Base-by-base conservation (phyloP, 148 eudicot species). In the Arctostaphylos glauca region DNA sequence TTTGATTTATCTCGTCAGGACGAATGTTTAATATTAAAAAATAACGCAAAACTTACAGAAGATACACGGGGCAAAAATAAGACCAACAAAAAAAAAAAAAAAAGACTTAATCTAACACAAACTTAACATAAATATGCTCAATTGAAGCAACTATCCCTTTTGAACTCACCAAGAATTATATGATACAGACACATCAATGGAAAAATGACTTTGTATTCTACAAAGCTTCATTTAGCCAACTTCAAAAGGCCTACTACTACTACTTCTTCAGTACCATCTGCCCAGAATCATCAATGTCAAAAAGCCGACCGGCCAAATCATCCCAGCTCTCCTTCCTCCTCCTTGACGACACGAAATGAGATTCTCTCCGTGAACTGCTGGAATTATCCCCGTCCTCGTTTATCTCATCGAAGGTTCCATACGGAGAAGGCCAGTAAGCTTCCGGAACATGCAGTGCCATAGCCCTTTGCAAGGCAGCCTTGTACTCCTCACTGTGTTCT, bases 401-500 rank as follows among this genome's bases (percentile, higher is more conserved):
- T 14, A 70, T 70, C 1, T 88, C 87, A 12, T 84, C 80, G 85
- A 96, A 96, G 48, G 97, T 96, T 82, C 99, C 99, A 72, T 96
- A 96, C 2, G 89, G 76, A 77, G 94, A 81, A 76, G 99, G 96
- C 4, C 89, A 83, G 77, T 59, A 91, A 74, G 92, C 87, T 54
- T 87, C 87, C 74, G 95, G 98, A 83, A 96, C 89, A 18, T 93
- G 91, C 52, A 96, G 85, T 0, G 93, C 88, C 70, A 81, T 86
- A 7, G 99, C 97, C 70, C 92, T 89, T 75, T 87, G 82, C 13
- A 96, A 86, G 41, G 99, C 99, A 48, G 90, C 95, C 76, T 76
- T 86, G 83, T 94, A 85, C 83, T 94, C 98, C 73, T 88, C 90
- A 54, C 82, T 88, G 76, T 96, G 98, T 81, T 92, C 99, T 86